phyloP scores from a whole-genome alignment of 2,329 filamentous ascomycete species.

The Aspergillus neoniger region DNA sequence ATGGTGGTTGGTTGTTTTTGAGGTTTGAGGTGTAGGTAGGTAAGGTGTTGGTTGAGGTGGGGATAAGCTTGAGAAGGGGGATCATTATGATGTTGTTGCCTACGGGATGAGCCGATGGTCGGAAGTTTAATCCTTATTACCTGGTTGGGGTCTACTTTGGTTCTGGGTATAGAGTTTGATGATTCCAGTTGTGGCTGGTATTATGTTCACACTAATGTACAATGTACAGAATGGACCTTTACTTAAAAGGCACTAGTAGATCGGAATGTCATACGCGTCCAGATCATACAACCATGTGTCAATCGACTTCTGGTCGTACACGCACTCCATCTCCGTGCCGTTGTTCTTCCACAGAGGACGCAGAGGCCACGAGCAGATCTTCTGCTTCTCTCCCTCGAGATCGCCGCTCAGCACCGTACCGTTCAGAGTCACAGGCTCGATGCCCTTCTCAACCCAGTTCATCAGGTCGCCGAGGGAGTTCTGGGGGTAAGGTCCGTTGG shows the following conservation, averaged over 20 bases:
- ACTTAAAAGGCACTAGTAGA: too few relatives aligned
- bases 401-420: slow-evolving; percentile 39
- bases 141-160: not conserved
- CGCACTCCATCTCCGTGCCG: not conserved
- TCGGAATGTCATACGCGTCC: not conserved
- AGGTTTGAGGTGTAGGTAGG: too few relatives aligned
- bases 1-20: slow-evolving; percentile 23
- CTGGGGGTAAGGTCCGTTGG: slow-evolving; percentile 46
- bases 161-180: too few relatives aligned
- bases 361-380: slow-evolving; percentile 38
- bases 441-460: slow-evolving; percentile 55
- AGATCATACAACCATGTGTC: not conserved
- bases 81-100: not conserved
- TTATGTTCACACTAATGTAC: not conserved
- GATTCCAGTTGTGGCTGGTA: too few relatives aligned
- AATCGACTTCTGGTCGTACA: not conserved
- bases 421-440: slow-evolving; percentile 48
- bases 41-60: not conserved
- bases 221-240: too few relatives aligned
- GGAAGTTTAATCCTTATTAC: not conserved
- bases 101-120: not conserved
- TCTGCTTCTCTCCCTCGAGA: slow-evolving; percentile 33
- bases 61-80: not conserved
- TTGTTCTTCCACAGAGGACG: slow-evolving; percentile 22
- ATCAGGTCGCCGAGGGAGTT: slow-evolving; percentile 52